A percentile compares a stretch with the other conserved stretches of the same genome.
Evolutionary conservation across 495 filamentous ascomycete species (phyloP).

Genomic region (Aspergillus nidulans): DNA sequence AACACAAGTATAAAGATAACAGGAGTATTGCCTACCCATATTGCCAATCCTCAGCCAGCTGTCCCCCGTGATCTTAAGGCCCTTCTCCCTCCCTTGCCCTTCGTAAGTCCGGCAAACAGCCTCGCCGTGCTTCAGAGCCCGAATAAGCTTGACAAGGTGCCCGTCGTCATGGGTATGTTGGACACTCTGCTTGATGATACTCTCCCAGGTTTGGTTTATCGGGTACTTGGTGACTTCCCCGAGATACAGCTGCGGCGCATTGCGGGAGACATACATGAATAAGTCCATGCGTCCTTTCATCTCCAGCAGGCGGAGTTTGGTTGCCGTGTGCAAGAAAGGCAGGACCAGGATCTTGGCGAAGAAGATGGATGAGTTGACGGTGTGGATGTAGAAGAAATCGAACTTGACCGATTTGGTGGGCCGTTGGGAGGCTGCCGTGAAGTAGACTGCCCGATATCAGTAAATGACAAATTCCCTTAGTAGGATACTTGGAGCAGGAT

Average conservation of each 20-base stretch:
- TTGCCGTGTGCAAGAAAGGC: conserved; percentile 21
- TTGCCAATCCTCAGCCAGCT: conserved; percentile 70
- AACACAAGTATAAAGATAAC: background rate
- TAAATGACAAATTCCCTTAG: background rate
- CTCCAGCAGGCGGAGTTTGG: conserved; percentile 63
- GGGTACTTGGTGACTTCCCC: conserved; percentile 53
- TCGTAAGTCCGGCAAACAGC: conserved; percentile 42
- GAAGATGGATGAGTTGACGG: conserved; percentile 60
- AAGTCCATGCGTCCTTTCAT: conserved; percentile 73
- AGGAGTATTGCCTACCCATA: conserved; percentile 3
- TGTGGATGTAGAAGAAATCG: conserved; percentile 82
- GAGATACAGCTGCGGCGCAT: conserved; percentile 47
- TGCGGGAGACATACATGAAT: conserved; percentile 60
- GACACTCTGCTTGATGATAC: conserved; percentile 52
- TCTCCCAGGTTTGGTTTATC: conserved; percentile 41
- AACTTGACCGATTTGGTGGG: conserved; percentile 61
- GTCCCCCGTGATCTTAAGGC: conserved; percentile 54
- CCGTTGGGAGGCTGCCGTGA: conserved; percentile 56
- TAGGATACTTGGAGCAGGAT: background rate
- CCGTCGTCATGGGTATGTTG: conserved; percentile 64
- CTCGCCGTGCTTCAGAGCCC: conserved; percentile 61
- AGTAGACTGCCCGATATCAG: conserved; percentile 42
- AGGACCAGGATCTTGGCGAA: conserved; percentile 48
- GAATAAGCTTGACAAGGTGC: conserved; percentile 66
- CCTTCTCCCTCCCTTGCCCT: conserved; percentile 32